These are phyloP conservation scores for Magnusiomyces tetraspermus DNA, from an alignment of 1,139 yeast genomes.

Conservation along the genomic window DNA sequence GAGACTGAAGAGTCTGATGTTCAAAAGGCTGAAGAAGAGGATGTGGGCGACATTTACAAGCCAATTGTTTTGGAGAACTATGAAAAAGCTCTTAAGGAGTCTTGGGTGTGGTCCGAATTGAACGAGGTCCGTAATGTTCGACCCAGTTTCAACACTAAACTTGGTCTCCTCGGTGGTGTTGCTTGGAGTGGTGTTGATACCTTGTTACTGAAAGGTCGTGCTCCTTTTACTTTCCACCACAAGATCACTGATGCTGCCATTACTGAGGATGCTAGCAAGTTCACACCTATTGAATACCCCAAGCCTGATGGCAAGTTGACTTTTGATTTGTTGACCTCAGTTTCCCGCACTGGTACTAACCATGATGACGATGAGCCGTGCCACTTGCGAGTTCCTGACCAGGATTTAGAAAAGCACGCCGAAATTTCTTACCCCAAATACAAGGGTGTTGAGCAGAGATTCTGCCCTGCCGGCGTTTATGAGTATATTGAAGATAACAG, in stretches of 20 bases:
- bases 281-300: slow-evolving; percentile 70
- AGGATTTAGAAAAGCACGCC: slow-evolving; percentile 61
- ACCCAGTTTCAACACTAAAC: slow-evolving; percentile 70
- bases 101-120: slow-evolving; percentile 83
- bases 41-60: slow-evolving; percentile 30
- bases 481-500: slow-evolving; percentile 71
- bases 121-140: slow-evolving; percentile 78
- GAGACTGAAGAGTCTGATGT: slow-evolving; percentile 31
- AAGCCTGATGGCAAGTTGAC: slow-evolving; percentile 88
- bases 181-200: slow-evolving; percentile 81
- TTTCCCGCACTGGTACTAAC: slow-evolving; percentile 89
- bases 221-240: slow-evolving; percentile 81
- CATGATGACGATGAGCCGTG: slow-evolving; percentile 92
- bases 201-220: slow-evolving; percentile 60
- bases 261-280: slow-evolving; percentile 58
- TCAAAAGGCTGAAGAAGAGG: slow-evolving; percentile 26
- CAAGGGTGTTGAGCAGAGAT: slow-evolving; percentile 80
- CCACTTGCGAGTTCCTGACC: slow-evolving; percentile 68
- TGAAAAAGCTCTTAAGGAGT: slow-evolving; percentile 53
- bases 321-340: slow-evolving; percentile 85
- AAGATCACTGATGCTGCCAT: slow-evolving; percentile 60
- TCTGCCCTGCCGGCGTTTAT: slow-evolving; percentile 98
- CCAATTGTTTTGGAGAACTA: slow-evolving; percentile 44
- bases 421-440: slow-evolving; percentile 58
- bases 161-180: slow-evolving; percentile 73